phyloP scores from a whole-genome alignment of 1,284 basidiomycete species.

The Cutaneotrichosporon cutaneum region DNA sequence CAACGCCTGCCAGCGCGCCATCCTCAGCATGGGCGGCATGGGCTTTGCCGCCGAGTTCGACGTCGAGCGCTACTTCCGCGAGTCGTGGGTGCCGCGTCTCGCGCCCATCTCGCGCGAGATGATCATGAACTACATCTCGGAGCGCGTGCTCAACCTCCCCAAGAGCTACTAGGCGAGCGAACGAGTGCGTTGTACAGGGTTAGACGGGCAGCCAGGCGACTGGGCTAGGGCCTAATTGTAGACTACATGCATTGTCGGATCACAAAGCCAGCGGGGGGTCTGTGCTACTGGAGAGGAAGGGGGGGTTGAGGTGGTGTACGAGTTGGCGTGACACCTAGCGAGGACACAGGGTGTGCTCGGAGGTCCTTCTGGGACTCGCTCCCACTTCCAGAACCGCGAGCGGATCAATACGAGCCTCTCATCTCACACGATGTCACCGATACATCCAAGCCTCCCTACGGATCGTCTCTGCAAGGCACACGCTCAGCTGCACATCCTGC shows the following conservation, averaged over 20 bases:
- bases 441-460: background rate
- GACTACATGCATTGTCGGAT: slow-evolving; percentile 11
- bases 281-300: too few relatives aligned
- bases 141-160: slow-evolving; percentile 25
- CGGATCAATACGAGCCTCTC: too few relatives aligned
- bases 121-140: slow-evolving; percentile 24
- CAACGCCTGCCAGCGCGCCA: slow-evolving; percentile 23
- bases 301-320: too few relatives aligned
- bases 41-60: slow-evolving; percentile 25
- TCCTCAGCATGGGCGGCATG: slow-evolving; percentile 25
- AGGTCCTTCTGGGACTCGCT: too few relatives aligned
- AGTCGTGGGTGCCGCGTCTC: slow-evolving; percentile 23
- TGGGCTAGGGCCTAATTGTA: background rate
- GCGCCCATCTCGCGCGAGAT: slow-evolving; percentile 25
- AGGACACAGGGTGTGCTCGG: too few relatives aligned
- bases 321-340: too few relatives aligned
- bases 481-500: background rate
- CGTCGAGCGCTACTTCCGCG: slow-evolving; percentile 25
- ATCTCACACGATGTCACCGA: too few relatives aligned
- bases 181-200: background rate
- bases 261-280: too few relatives aligned
- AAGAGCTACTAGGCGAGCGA: slow-evolving; percentile 22
- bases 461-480: background rate
- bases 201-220: too few relatives aligned
- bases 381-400: too few relatives aligned